Evolutionary conservation across 176 grass and related monocot genomes (phyloP).

Genomic region (Oryza meyeriana): DNA sequence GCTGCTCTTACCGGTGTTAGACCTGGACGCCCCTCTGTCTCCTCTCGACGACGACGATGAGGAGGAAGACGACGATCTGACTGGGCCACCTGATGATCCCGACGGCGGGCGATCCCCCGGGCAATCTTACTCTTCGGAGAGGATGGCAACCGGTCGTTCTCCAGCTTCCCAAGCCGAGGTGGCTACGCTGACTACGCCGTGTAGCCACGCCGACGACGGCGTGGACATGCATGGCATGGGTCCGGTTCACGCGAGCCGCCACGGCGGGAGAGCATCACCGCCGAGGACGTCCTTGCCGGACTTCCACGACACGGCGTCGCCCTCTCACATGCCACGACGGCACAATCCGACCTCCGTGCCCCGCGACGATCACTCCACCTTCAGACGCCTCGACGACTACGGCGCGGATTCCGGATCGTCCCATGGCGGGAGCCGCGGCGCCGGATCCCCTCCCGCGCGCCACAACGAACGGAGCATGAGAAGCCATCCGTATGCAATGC

Average conservation of each 20-base stretch:
- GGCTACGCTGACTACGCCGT: neutral
- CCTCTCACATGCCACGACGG: neutral
- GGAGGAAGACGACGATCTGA: neutral
- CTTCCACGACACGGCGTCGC: neutral
- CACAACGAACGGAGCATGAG: neutral
- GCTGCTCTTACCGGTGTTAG: neutral
- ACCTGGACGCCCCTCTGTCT: conserved; percentile 14
- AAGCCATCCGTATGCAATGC: neutral
- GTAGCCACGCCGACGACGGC: neutral
- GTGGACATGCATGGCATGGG: neutral
- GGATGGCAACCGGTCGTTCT: neutral
- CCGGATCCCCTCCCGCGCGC: neutral
- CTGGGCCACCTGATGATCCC: neutral
- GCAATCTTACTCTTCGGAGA: neutral
- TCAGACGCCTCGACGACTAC: neutral
- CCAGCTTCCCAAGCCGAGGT: neutral
- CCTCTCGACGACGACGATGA: conserved; percentile 7
- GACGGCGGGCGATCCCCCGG: neutral
- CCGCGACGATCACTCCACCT: neutral
- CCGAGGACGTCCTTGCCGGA: neutral
- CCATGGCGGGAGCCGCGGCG: neutral
- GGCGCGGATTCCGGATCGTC: neutral
- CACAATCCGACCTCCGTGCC: neutral
- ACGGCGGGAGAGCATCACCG: neutral
- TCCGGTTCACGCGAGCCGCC: neutral